phyloP scores from a whole-genome alignment of 805 yeast species.

The Maudiozyma serrabonitensis region DNA sequence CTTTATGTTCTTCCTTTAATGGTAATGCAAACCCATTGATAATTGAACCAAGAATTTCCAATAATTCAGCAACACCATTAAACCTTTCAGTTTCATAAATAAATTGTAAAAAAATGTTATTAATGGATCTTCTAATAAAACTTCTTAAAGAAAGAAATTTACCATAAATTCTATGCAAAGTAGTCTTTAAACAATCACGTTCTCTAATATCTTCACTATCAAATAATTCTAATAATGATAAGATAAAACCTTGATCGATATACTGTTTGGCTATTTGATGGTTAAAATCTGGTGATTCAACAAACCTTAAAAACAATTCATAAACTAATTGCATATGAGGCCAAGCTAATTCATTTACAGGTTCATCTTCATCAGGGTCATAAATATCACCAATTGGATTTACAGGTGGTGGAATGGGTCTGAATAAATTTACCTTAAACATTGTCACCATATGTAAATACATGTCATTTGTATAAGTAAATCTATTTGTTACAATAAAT shows the following conservation, averaged over 20 bases:
- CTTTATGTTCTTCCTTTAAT: constrained; percentile 91
- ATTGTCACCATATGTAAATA: constrained; percentile 78
- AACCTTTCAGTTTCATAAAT: constrained; percentile 92
- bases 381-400: constrained; percentile 93
- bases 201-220: constrained; percentile 96
- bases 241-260: constrained; percentile 84
- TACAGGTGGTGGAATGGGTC: constrained; percentile 97
- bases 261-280: constrained; percentile 88
- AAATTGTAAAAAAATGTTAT: constrained; percentile 86
- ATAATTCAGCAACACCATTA: constrained; percentile 89
- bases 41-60: constrained; percentile 91
- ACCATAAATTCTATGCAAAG: constrained; percentile 92
- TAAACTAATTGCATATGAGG: constrained; percentile 97
- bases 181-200: constrained; percentile 89
- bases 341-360: constrained; percentile 94
- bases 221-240: constrained; percentile 74
- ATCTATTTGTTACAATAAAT: constrained; percentile 72
- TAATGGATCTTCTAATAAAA: constrained; percentile 83
- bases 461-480: constrained; percentile 83
- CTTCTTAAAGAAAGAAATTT: constrained; percentile 84
- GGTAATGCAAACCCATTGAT: constrained; percentile 98
- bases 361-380: constrained; percentile 99
- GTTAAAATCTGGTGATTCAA: constrained; percentile 90
- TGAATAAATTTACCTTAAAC: constrained; percentile 81
- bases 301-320: constrained; percentile 85